These are phyloP conservation scores for Phytophthora sojae DNA, from an alignment of 352 stramenopile genomes.

Conservation along the genomic window DNA sequence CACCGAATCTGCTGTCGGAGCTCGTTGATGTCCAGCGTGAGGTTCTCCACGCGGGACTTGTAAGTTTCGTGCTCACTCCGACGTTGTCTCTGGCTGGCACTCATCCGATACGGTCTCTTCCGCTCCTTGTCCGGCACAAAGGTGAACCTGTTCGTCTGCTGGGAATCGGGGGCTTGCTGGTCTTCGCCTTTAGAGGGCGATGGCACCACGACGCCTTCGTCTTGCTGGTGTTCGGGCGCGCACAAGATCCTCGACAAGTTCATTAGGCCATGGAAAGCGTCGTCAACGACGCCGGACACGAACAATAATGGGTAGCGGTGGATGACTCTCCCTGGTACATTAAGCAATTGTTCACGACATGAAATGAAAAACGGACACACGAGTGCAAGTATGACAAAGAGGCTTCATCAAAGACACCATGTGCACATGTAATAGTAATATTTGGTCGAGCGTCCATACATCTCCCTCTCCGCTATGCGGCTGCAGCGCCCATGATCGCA, in stretches of 20 bases:
- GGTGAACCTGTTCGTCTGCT: not conserved
- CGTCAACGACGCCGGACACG: too few species aligned
- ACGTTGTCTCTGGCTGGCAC: too few species aligned
- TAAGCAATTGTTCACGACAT: too few species aligned
- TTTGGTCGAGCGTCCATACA: not conserved
- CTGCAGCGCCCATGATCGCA: slow-evolving; percentile 25
- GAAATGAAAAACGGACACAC: too few species aligned
- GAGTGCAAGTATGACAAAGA: too few species aligned
- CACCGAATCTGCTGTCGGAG: not conserved
- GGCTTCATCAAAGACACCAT: too few species aligned
- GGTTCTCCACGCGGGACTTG: too few species aligned
- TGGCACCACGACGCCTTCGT: not conserved
- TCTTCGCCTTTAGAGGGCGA: not conserved
- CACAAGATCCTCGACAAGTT: not conserved
- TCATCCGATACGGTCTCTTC: too few species aligned
- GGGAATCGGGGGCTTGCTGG: not conserved
- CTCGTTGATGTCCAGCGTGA: not conserved
- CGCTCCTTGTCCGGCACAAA: not conserved
- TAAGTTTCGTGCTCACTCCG: too few species aligned
- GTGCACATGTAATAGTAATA: not conserved
- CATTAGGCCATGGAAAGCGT: not conserved
- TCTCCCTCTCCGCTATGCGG: not conserved
- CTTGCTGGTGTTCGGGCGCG: not conserved
- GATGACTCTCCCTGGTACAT: too few species aligned
- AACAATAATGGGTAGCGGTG: too few species aligned